Evolutionary conservation across 805 yeast species (phyloP).

Genomic region (Lipomyces kockii): DNA sequence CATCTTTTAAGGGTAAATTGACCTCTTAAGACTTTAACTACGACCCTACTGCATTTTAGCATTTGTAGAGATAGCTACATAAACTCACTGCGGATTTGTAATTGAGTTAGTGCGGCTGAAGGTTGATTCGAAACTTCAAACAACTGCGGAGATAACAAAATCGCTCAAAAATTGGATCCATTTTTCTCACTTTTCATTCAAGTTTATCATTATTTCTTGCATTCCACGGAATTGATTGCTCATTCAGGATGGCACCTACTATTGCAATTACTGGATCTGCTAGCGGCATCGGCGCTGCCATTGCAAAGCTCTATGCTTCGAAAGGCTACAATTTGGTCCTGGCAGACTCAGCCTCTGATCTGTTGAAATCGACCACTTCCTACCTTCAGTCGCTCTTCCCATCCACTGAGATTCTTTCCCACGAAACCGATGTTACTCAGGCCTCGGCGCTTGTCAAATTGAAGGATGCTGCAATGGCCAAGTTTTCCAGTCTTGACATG

Average conservation of each 20-base stretch:
- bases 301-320: constrained; percentile 40
- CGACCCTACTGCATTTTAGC: too few species aligned
- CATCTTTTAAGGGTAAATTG: too few species aligned
- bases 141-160: not conserved
- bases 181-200: not conserved
- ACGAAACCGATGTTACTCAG: constrained; percentile 37
- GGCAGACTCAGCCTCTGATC: constrained; percentile 33
- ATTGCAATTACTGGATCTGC: constrained; percentile 40
- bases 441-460: constrained; percentile 35
- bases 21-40: too few species aligned
- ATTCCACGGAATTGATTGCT: not conserved
- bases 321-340: constrained; percentile 41
- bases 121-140: too few species aligned
- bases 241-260: constrained; percentile 34
- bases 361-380: constrained; percentile 29
- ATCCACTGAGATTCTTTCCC: constrained; percentile 22
- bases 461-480: constrained; percentile 35
- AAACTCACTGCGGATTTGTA: too few species aligned
- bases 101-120: too few species aligned
- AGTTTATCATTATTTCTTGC: not conserved
- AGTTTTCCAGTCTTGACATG: constrained; percentile 36
- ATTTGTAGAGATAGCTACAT: too few species aligned
- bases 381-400: constrained; percentile 28
- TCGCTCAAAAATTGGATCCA: not conserved
- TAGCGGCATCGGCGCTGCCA: constrained; percentile 40